These are phyloP conservation scores for Sugiyamaella xylanicola DNA, from an alignment of 1,139 yeast genomes.

Conservation along the genomic window DNA sequence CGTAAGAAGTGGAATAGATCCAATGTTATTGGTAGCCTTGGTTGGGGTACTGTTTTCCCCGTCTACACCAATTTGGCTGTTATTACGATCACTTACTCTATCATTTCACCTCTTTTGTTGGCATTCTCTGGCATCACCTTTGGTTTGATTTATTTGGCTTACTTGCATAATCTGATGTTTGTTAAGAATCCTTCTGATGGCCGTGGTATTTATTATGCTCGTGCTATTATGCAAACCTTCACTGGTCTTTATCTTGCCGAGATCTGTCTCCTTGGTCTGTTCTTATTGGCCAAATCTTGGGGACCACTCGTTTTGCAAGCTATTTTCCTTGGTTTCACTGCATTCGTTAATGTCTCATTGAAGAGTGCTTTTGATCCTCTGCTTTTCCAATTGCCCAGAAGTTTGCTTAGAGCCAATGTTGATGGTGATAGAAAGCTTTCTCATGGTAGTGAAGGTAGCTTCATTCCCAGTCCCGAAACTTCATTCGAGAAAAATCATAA, in stretches of 20 bases:
- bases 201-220: slow-evolving; percentile 84
- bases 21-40: slow-evolving; percentile 59
- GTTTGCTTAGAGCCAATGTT: slow-evolving; percentile 30
- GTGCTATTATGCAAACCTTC: slow-evolving; percentile 84
- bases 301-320: slow-evolving; percentile 84
- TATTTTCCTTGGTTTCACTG: slow-evolving; percentile 63
- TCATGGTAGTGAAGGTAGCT: not conserved
- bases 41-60: slow-evolving; percentile 92
- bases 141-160: slow-evolving; percentile 73
- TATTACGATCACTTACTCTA: slow-evolving; percentile 74
- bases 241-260: slow-evolving; percentile 88
- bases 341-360: slow-evolving; percentile 63
- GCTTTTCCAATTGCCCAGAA: slow-evolving; percentile 66
- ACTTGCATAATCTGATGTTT: slow-evolving; percentile 75
- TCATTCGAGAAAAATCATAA: slow-evolving; percentile 12
- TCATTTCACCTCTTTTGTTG: slow-evolving; percentile 78
- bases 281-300: slow-evolving; percentile 92
- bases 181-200: slow-evolving; percentile 68
- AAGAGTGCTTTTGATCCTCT: slow-evolving; percentile 66
- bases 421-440: slow-evolving; percentile 6
- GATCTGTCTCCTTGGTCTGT: slow-evolving; percentile 79
- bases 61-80: slow-evolving; percentile 79
- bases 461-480: slow-evolving; percentile 1
- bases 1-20: slow-evolving; percentile 83
- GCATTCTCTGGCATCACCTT: slow-evolving; percentile 72